Evolutionary conservation across 257 asterid species (phyloP).

Genomic region (Lycium ferocissimum): DNA sequence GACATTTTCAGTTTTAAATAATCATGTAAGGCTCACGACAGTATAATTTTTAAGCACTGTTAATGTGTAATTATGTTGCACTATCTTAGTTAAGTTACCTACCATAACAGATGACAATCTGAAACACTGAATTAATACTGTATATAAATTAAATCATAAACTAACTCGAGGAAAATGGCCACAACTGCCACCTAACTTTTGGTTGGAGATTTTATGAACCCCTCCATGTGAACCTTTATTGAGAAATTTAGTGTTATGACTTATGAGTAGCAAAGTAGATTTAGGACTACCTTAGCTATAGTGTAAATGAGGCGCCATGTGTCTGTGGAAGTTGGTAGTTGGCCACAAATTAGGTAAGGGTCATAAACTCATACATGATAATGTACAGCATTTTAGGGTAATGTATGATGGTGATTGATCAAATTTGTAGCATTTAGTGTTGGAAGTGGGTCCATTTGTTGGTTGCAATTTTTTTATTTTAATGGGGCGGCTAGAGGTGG

Average conservation of each 20-base stretch:
- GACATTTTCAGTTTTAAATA: no score
- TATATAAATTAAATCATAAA: not conserved
- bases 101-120: no score
- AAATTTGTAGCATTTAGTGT: not conserved
- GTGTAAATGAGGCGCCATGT: not conserved
- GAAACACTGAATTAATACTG: not conserved
- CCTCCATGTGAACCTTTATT: not conserved
- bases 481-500: no score
- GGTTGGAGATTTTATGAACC: not conserved
- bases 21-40: no score
- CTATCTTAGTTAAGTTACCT: no score
- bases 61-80: no score
- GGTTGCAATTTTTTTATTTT: no score
- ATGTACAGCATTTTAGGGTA: not conserved
- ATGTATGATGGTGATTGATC: not conserved
- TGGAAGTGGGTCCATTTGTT: no score
- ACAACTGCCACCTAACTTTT: not conserved
- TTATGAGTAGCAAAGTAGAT: no score
- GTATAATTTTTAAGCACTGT: no score
- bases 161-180: not conserved
- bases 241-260: not conserved
- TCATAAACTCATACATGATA: no score
- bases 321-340: not conserved
- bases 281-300: not conserved
- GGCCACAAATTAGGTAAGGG: not conserved